Base-by-base conservation (phyloP, 306 rosid species). In the Gillenia trifoliata region DNA sequence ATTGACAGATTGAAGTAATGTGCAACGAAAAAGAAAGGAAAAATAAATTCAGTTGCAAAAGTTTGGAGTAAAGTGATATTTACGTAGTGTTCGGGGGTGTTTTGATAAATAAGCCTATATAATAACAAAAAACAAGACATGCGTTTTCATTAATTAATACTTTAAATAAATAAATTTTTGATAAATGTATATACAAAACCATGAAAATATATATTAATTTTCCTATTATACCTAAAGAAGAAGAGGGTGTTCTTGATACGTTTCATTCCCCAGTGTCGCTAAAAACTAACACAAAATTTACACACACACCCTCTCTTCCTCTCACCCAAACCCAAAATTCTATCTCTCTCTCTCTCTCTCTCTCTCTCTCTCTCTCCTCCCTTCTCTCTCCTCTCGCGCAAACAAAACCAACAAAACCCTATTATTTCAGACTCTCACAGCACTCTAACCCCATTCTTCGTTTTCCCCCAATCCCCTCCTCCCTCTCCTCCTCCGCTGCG, bases 181-280 rank as follows among this genome's bases (percentile, higher is more conserved):
- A 2, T 50, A 61, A 61, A 61, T 61, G 4, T 61, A 61, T 13
- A 28, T 0, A 29, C 3, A n/a, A 61, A 61, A 61, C 1, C 41
- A 38, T 38, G 41, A 38, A 38, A 38, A 38, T 0, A 38, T 8
- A 38, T 38, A 0, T 38, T 7, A 38, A 7, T 57, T 59, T 10
- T 56, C 28, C 29, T 9, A 64, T 64, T 30, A 0, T 64, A 77
- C 70, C 62, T 19, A 68, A 22, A 65, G 81, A 55, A 52, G 74
- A 82, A 30, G 86, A 80, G 82, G 77, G 68, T 82, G 88, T 87
- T 84, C 80, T 82, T 89, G 84, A 67, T 87, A 87, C 89, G 92
- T 83, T 87, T 91, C 87, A 64, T 87, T 45, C 72, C 73, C 64
- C 85, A 77, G 90, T 75, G 86, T 81, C 83, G n/a, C 66, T 81